Base-by-base conservation (phyloP, 345 rosid species). In the Iberis pinnata region DNA sequence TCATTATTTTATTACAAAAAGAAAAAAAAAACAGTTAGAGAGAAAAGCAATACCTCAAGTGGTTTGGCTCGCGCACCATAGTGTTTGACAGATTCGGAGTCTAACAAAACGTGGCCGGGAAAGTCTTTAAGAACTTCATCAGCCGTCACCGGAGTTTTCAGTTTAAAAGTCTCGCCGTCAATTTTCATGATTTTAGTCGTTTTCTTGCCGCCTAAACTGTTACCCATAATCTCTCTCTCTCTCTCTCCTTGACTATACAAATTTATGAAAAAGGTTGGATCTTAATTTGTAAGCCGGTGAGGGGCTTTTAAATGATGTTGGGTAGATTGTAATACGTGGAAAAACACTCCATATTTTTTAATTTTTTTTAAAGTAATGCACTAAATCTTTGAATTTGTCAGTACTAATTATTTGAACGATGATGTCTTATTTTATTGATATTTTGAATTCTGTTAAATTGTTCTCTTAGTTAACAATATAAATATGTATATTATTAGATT, bases 131-230 rank as follows among this genome's bases (percentile, higher is more conserved):
- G 26, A n/a, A 86, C 89, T 18, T 80, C 89, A 3, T 74, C 92
- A 3, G 92, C 95, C 5, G 59, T 78, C 54, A 86, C 83, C 9
- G 99, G 99, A 1, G 95, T 78, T 74, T 70, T 77, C 17, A 88
- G 27, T 76, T 83, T 88, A 16, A 82, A 22, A n/a, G 80, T 78
- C 69, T 93, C 95, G 6, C 99, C 99, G 56, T 68, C 72, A 38
- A 93, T 77, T 60, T 82, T 93, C 99, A 93, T 93, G 12, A 93
- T 49, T 60, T 93, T 93, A 6, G 84, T 74, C 0, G 73, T 77
- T 56, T 57, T 83, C 49, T 75, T 83, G 54, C 76, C 74, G 33
- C 89, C 88, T 12, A 88, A 53, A 72, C 78, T 70, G 73, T 90
- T 90, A 14, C 98, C 98, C 98, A 90, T 90, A 27, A 27, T 8